Evolutionary conservation across 768 basidiomycete genomes (phyloP).

Genomic region (Strobilomyces confusus): DNA sequence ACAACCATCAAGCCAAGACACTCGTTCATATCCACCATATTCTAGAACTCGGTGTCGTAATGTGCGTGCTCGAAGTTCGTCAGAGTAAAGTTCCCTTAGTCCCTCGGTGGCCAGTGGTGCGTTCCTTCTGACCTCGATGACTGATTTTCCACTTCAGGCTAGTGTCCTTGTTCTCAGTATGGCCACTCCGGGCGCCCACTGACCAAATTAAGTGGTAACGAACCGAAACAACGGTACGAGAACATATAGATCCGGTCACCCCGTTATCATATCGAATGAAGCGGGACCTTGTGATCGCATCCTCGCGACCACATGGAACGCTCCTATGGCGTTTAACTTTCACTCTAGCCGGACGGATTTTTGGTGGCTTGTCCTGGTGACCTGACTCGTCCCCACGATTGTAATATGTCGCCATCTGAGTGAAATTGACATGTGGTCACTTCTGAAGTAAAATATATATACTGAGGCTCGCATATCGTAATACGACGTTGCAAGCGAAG

Average conservation of each 20-base stretch:
- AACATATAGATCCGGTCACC: constrained; percentile 14
- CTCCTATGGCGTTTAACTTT: constrained; percentile 5
- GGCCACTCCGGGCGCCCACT: constrained; percentile 5
- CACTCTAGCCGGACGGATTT: constrained; percentile 5
- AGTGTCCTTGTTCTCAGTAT: constrained; percentile 17
- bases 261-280: constrained; percentile 10
- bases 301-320: constrained; percentile 3
- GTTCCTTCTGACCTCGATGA: constrained; percentile 7
- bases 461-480: background rate
- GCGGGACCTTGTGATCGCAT: background rate
- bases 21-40: constrained; percentile 1
- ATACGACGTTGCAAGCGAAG: background rate
- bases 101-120: background rate
- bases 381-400: constrained; percentile 6
- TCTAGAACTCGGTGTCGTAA: constrained; percentile 3
- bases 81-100: background rate
- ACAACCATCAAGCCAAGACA: constrained; percentile 19
- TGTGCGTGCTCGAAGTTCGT: background rate
- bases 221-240: constrained; percentile 22
- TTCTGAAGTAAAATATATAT: constrained; percentile 15
- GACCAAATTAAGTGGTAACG: constrained; percentile 10
- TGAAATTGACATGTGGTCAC: constrained; percentile 2
- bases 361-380: constrained; percentile 6
- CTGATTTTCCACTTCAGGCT: constrained; percentile 2
- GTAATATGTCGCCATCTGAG: background rate